Evolutionary conservation across 208 protist genomes (phyloP).

Genomic region (Leishmania tropica): DNA sequence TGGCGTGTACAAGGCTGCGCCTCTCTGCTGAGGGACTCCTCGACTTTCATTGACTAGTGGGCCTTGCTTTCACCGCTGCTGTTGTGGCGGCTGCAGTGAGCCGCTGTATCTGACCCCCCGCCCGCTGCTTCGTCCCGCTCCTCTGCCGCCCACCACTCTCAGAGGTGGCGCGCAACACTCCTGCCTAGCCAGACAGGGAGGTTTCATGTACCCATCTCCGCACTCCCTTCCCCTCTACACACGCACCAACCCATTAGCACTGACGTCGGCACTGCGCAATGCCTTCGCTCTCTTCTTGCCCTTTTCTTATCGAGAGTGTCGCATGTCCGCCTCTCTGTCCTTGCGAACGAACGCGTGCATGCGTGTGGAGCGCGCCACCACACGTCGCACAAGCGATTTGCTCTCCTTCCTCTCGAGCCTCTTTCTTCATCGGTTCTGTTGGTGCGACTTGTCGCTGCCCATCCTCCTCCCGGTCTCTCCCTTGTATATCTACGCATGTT

Average conservation of each 20-base stretch:
- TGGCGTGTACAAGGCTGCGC: background rate
- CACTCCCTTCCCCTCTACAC: background rate
- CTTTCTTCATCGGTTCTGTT: constrained; percentile 5
- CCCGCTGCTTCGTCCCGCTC: background rate
- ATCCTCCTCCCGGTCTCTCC: background rate
- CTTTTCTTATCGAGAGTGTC: background rate
- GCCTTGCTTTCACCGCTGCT: background rate
- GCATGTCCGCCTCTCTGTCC: background rate
- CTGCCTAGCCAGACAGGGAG: background rate
- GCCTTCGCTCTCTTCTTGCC: background rate
- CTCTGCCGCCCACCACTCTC: background rate
- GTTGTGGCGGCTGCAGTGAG: background rate
- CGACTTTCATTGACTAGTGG: background rate
- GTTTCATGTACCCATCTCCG: background rate
- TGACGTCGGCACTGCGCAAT: background rate
- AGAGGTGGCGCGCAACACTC: background rate
- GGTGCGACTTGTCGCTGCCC: background rate
- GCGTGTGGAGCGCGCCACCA: background rate
- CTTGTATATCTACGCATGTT: background rate
- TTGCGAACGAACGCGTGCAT: background rate
- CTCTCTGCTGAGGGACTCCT: background rate
- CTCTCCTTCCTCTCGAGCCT: constrained; percentile 1
- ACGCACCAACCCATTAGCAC: background rate
- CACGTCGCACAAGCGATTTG: background rate
- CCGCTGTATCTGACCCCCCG: background rate